A percentile compares a stretch with the other conserved stretches of the same genome.
Conservation (phyloP, 2,329 filamentous ascomycete genomes). For the Xylariaceae sp. region DNA sequence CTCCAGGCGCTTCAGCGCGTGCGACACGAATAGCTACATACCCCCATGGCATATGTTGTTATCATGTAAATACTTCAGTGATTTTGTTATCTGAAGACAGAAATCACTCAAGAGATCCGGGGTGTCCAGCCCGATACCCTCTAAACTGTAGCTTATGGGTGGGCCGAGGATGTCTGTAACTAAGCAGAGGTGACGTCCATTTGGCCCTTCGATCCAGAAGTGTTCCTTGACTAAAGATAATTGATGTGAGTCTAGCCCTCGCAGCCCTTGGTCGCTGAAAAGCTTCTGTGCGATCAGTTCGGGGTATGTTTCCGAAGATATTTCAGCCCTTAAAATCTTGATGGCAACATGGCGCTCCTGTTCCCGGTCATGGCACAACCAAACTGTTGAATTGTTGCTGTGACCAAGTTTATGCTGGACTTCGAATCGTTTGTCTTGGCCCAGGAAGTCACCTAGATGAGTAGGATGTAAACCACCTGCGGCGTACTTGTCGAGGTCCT, state of each 20-base stretch:
- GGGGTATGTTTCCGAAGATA: background rate
- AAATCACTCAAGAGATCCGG: constrained; percentile 6
- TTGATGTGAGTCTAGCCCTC: constrained; percentile 2
- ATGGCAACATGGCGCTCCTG: background rate
- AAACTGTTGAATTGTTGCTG: constrained; percentile 4
- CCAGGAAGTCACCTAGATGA: constrained; percentile 9
- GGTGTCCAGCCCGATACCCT: constrained; percentile 2
- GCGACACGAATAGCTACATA: too few species aligned
- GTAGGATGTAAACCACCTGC: constrained; percentile 8
- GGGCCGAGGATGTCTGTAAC: constrained; percentile 4
- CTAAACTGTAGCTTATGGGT: constrained; percentile 1
- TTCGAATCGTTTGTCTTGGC: constrained; percentile 8
- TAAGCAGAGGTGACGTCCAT: constrained; percentile 12
- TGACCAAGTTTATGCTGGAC: constrained; percentile 10
- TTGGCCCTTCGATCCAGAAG: constrained; percentile 11
- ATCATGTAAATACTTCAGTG: constrained; percentile 6
- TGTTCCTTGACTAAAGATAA: constrained; percentile 4
- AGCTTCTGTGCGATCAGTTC: constrained; percentile 4
- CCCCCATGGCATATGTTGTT: constrained; percentile 11
- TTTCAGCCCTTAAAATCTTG: constrained; percentile 3
- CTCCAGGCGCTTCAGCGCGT: too few species aligned
- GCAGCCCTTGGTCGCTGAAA: background rate
- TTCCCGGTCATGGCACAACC: constrained; percentile 5
- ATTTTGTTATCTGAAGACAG: constrained; percentile 5
- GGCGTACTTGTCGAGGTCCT: constrained; percentile 3